Evolutionary conservation across 805 yeast species (phyloP).

Genomic region (Maudiozyma pseudohumilis): DNA sequence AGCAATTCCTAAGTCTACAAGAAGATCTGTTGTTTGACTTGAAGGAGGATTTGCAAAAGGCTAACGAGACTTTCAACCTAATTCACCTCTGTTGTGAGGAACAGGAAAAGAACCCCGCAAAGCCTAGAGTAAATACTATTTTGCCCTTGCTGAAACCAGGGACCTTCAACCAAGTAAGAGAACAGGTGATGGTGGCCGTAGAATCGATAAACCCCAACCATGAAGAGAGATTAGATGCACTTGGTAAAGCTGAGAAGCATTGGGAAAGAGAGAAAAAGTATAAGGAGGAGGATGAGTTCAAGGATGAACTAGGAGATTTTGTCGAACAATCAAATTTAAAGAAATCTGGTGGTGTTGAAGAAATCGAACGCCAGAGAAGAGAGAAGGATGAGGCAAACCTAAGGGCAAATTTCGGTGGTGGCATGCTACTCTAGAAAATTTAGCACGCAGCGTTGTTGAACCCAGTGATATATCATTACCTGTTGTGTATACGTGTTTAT

Average conservation of each 20-base stretch:
- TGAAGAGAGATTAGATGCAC: constrained; percentile 76
- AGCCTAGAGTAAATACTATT: constrained; percentile 25
- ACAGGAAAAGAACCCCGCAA: constrained; percentile 52
- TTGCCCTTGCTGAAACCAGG: constrained; percentile 54
- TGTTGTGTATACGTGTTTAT: too few species aligned
- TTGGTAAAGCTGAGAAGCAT: constrained; percentile 73
- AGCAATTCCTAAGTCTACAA: constrained; percentile 81
- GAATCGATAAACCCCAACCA: constrained; percentile 74
- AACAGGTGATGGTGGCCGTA: constrained; percentile 75
- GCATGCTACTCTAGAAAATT: not conserved
- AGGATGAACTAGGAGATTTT: constrained; percentile 76
- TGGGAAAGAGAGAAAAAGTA: constrained; percentile 61
- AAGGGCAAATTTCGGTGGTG: constrained; percentile 36
- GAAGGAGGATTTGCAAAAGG: constrained; percentile 69
- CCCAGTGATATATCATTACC: too few species aligned
- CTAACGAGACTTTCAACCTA: constrained; percentile 69
- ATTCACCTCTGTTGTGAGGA: constrained; percentile 77
- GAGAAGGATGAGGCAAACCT: constrained; percentile 64
- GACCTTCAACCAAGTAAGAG: constrained; percentile 49
- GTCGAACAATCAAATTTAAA: constrained; percentile 70
- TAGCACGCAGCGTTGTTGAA: not conserved
- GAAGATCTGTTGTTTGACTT: constrained; percentile 76
- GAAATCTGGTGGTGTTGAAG: constrained; percentile 83
- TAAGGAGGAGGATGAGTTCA: constrained; percentile 52
- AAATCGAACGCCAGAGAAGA: constrained; percentile 59